phyloP scores from a whole-genome alignment of 305 asterid genomes.

The Fraxinus greggii region DNA sequence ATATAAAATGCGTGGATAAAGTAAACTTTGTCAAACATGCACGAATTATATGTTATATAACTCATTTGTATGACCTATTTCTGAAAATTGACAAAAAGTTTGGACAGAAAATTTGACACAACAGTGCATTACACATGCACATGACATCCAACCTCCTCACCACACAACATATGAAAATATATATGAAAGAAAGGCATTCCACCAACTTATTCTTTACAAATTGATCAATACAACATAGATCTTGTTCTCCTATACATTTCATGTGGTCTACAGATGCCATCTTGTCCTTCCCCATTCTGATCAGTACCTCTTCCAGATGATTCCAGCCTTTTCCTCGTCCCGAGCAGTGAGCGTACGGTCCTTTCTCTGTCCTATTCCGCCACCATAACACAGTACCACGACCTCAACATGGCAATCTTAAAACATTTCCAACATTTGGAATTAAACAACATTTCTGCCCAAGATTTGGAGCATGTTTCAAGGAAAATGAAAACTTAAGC shows the following conservation, averaged over 20 bases:
- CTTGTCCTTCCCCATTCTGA: slow-evolving; percentile 28
- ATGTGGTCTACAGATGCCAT: slow-evolving; percentile 34
- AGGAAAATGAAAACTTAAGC: slow-evolving; percentile 74
- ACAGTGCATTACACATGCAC: too few relatives aligned
- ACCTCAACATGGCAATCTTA: slow-evolving; percentile 36
- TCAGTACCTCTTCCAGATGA: slow-evolving; percentile 8
- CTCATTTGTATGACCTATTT: too few relatives aligned
- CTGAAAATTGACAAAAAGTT: too few relatives aligned
- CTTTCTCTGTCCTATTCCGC: neutral
- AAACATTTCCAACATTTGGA: slow-evolving; percentile 78
- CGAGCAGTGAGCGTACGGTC: slow-evolving; percentile 28
- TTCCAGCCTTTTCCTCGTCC: slow-evolving; percentile 39
- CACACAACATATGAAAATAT: neutral
- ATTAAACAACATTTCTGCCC: slow-evolving; percentile 79
- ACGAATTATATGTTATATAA: too few relatives aligned
- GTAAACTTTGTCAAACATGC: too few relatives aligned
- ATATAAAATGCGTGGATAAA: too few relatives aligned
- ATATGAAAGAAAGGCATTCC: neutral
- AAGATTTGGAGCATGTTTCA: slow-evolving; percentile 65
- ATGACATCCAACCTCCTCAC: neutral
- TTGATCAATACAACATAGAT: neutral
- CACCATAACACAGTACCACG: neutral
- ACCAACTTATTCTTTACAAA: neutral
- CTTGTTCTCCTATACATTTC: slow-evolving; percentile 22
- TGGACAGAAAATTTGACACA: too few relatives aligned